Percentiles rank a stretch among this genome's conserved stretches.
phyloP scores from a whole-genome alignment of 768 basidiomycete species.

The Myochromella boudieri region DNA sequence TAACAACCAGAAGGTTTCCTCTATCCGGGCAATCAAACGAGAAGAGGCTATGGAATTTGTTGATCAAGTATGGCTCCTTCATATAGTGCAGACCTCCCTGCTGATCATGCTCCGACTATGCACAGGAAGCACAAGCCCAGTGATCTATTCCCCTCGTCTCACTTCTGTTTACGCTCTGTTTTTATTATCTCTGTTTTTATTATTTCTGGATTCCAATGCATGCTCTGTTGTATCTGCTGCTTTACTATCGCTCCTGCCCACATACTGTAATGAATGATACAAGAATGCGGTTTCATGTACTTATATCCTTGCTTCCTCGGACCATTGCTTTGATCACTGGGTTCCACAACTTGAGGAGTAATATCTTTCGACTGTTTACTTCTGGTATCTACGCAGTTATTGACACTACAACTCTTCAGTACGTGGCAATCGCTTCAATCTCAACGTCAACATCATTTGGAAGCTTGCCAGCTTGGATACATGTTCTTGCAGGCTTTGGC shows the following conservation, averaged over 20 bases:
- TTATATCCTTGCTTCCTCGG: not conserved
- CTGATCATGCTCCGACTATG: not conserved
- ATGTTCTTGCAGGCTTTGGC: conserved; percentile 72
- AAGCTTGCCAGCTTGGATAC: conserved; percentile 70
- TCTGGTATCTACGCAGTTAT: not conserved
- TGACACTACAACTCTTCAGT: conserved; percentile 15
- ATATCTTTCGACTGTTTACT: not conserved
- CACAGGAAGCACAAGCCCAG: conserved; percentile 29
- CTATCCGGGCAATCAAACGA: conserved; percentile 80
- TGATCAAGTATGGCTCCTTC: conserved; percentile 60
- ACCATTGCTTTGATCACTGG: not conserved
- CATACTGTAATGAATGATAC: conserved; percentile 1
- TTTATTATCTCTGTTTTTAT: conserved; percentile 3
- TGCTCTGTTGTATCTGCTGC: conserved; percentile 9
- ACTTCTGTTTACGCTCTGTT: not conserved
- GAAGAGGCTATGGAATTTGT: conserved; percentile 96
- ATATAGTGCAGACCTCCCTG: not conserved
- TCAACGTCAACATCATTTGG: conserved; percentile 73
- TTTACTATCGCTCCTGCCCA: not conserved
- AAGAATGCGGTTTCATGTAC: not conserved
- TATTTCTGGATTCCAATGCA: conserved; percentile 6
- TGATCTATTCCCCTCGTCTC: conserved; percentile 13
- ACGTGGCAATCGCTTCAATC: conserved; percentile 66
- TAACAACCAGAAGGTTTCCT: conserved; percentile 93
- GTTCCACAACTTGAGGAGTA: not conserved